Conservation (phyloP, 108 stramenopile genomes). For the Cylindrotheca closterium region DNA sequence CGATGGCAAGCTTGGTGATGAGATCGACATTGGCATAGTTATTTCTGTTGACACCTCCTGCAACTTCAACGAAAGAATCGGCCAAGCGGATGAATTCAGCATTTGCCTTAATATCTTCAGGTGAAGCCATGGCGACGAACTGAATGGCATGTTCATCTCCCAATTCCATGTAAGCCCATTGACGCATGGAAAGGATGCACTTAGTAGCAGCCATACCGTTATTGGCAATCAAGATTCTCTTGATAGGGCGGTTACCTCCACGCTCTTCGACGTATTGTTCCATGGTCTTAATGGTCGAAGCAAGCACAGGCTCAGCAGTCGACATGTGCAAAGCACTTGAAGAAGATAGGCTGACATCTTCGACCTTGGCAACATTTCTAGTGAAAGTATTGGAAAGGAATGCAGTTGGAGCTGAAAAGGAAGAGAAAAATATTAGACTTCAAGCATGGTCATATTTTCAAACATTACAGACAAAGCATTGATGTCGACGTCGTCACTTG, state of each 20-base stretch:
- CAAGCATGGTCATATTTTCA: no score
- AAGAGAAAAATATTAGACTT: constrained; percentile 2
- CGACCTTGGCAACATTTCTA: not conserved
- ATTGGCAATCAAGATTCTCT: constrained; percentile 93
- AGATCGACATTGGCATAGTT: constrained; percentile 96
- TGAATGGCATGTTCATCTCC: constrained; percentile 94
- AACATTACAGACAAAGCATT: no score
- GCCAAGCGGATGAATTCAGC: constrained; percentile 97
- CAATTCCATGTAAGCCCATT: constrained; percentile 98
- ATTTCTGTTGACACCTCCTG: constrained; percentile 87
- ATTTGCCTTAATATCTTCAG: constrained; percentile 96
- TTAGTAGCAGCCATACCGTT: constrained; percentile 99
- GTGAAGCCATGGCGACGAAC: constrained; percentile 98
- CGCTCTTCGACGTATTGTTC: constrained; percentile 89
- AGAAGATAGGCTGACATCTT: constrained; percentile 10
- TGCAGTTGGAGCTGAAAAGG: constrained; percentile 24
- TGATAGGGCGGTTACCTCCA: constrained; percentile 85
- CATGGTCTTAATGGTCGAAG: constrained; percentile 38
- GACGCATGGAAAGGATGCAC: constrained; percentile 96
- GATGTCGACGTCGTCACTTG: no score
- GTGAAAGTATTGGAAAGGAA: constrained; percentile 25
- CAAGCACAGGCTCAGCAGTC: constrained; percentile 20
- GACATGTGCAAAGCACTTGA: constrained; percentile 19
- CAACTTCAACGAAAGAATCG: constrained; percentile 92
- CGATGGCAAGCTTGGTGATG: constrained; percentile 79